Evolutionary conservation across 2,329 filamentous ascomycete genomes (phyloP).

Genomic region (Colletotrichum sp.): DNA sequence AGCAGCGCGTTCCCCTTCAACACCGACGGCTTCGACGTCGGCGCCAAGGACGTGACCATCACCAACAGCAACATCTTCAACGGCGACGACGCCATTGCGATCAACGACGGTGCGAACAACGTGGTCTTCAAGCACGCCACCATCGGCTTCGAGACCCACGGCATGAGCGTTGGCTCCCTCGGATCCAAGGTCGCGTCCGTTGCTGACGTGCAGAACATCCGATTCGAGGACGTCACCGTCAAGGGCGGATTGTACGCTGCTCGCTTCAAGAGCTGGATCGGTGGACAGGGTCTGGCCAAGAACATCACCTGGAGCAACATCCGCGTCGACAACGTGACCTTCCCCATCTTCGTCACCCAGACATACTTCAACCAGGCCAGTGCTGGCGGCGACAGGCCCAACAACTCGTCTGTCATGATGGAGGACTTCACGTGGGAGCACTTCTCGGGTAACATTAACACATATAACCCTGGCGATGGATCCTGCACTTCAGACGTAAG

Average conservation of each 20-base stretch:
- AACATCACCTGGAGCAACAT: conserved; percentile 51
- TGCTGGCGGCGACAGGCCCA: conserved; percentile 34
- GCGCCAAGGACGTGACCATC: conserved; percentile 33
- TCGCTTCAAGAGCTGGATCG: conserved; percentile 48
- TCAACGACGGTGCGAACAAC: conserved; percentile 40
- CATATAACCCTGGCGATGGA: conserved; percentile 44
- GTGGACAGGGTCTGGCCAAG: conserved; percentile 43
- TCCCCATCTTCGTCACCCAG: conserved; percentile 52
- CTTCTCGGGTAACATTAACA: conserved; percentile 46
- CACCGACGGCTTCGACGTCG: conserved; percentile 39
- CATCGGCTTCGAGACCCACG: conserved; percentile 48
- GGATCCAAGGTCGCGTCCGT: conserved; percentile 38
- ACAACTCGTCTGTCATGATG: conserved; percentile 45
- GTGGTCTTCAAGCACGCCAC: conserved; percentile 42
- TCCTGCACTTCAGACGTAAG: conserved; percentile 39
- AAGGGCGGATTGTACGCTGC: conserved; percentile 44
- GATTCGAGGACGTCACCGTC: conserved; percentile 47
- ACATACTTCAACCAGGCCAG: conserved; percentile 44
- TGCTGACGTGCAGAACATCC: conserved; percentile 39
- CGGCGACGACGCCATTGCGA: conserved; percentile 47
- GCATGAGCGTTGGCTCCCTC: conserved; percentile 47
- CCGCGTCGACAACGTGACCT: conserved; percentile 46
- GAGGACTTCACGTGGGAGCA: conserved; percentile 45
- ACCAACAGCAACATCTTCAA: conserved; percentile 40
- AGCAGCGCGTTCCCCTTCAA: conserved; percentile 46